A percentile compares a stretch with the other conserved stretches of the same genome.
phyloP scores from a whole-genome alignment of 192 early-diverging fungal genomes.

The Martensiomyces pterosporus region DNA sequence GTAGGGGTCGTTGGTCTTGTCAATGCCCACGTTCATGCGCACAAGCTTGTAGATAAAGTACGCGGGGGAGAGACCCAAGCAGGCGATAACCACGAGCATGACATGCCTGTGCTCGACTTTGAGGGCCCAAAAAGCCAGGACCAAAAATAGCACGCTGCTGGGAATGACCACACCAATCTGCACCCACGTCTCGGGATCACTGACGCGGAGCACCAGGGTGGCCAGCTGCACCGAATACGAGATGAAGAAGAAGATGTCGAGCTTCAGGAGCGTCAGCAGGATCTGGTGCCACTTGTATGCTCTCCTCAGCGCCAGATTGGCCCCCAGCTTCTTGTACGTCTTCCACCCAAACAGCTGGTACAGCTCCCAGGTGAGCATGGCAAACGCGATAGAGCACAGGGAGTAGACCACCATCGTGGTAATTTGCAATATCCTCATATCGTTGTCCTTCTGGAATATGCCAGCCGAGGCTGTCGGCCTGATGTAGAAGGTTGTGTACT shows the following conservation, averaged over 20 bases:
- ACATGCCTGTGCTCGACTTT: constrained; percentile 43
- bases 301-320: constrained; percentile 69
- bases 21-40: constrained; percentile 51
- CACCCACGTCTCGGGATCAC: constrained; percentile 53
- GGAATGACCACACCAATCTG: constrained; percentile 56
- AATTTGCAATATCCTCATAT: constrained; percentile 46
- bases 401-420: constrained; percentile 51
- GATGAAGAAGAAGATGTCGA: constrained; percentile 76
- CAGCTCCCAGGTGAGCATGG: constrained; percentile 51
- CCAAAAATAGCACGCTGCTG: constrained; percentile 49
- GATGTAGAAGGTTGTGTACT: constrained; percentile 53
- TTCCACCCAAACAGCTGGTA: constrained; percentile 83
- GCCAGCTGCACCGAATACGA: constrained; percentile 74
- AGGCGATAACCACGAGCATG: constrained; percentile 50
- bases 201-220: constrained; percentile 56
- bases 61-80: constrained; percentile 39
- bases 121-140: constrained; percentile 51
- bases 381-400: constrained; percentile 47
- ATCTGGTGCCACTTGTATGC: constrained; percentile 76
- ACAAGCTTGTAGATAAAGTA: constrained; percentile 56
- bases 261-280: constrained; percentile 76
- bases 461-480: constrained; percentile 42
- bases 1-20: constrained; percentile 47
- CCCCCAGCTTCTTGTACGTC: constrained; percentile 80
- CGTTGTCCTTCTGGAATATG: constrained; percentile 51